phyloP scores from a whole-genome alignment of 2,329 filamentous ascomycete species.

The Colletotrichum caudatum region DNA sequence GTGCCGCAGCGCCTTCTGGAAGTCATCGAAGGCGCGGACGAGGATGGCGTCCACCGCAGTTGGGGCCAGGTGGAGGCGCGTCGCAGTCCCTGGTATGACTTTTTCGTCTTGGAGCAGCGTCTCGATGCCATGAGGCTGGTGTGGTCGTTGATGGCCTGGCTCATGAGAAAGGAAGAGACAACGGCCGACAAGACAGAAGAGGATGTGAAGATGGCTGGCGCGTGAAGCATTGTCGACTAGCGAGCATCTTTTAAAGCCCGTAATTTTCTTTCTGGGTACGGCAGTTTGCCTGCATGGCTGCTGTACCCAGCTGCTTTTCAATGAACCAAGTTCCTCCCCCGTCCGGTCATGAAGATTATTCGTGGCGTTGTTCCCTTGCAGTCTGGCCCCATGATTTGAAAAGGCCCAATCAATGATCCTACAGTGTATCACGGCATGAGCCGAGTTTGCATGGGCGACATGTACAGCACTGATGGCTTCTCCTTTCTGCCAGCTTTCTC shows the following conservation, averaged over 20 bases:
- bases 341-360: neutral
- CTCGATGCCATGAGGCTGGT: constrained; percentile 67
- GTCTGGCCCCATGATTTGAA: neutral
- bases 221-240: constrained; percentile 27
- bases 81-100: constrained; percentile 72
- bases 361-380: neutral
- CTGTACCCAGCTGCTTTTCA: neutral
- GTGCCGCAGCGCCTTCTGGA: constrained; percentile 66
- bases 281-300: neutral
- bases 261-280: constrained; percentile 6
- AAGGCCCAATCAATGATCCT: neutral
- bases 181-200: constrained; percentile 42
- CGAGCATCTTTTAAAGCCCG: neutral
- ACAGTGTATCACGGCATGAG: neutral
- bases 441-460: neutral
- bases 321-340: neutral
- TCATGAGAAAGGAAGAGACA: constrained; percentile 63
- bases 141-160: constrained; percentile 71
- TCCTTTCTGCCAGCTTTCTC: neutral
- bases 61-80: constrained; percentile 67
- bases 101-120: constrained; percentile 67
- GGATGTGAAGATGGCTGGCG: constrained; percentile 48
- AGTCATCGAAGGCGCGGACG: constrained; percentile 62
- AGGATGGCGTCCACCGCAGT: constrained; percentile 53
- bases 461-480: neutral